Percentiles rank a stretch among this genome's conserved stretches.
Evolutionary conservation across 2,329 filamentous ascomycete species (phyloP).

Genomic region (Alternaria triticina): DNA sequence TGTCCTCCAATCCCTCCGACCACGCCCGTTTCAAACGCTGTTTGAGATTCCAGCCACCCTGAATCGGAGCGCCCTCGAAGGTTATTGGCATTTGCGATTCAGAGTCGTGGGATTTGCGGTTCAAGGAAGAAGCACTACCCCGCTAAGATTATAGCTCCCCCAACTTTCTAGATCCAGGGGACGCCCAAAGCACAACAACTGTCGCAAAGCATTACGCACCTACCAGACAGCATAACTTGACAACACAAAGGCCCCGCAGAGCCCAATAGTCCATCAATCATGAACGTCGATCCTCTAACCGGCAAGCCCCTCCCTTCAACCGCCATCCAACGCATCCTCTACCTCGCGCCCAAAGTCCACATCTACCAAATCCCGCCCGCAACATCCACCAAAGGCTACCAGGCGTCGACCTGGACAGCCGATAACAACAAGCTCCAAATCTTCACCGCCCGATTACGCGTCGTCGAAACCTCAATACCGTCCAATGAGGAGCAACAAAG

Average conservation of each 20-base stretch:
- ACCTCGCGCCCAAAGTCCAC: conserved; percentile 75
- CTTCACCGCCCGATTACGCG: conserved; percentile 81
- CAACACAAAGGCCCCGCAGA: background rate
- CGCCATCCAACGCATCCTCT: conserved; percentile 85
- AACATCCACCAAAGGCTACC: conserved; percentile 78
- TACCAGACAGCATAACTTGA: background rate
- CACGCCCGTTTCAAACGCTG: conserved; percentile 38
- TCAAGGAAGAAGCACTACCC: conserved; percentile 1
- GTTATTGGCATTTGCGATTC: background rate
- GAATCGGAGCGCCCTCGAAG: conserved; percentile 12
- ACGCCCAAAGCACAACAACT: background rate
- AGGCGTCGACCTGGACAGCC: conserved; percentile 76
- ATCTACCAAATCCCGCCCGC: conserved; percentile 88
- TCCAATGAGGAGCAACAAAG: conserved; percentile 33
- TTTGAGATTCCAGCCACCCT: conserved; percentile 28
- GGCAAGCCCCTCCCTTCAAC: conserved; percentile 71
- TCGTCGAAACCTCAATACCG: conserved; percentile 75
- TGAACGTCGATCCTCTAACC: conserved; percentile 75
- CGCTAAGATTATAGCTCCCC: conserved; percentile 2
- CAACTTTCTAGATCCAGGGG: background rate
- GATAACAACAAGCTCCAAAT: conserved; percentile 73
- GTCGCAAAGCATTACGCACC: background rate
- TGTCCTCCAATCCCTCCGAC: conserved; percentile 37
- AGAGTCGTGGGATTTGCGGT: background rate
- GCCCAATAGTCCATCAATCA: conserved; percentile 35